phyloP scores from a whole-genome alignment of 306 rosid genomes.

The Lathyrus oleraceus region DNA sequence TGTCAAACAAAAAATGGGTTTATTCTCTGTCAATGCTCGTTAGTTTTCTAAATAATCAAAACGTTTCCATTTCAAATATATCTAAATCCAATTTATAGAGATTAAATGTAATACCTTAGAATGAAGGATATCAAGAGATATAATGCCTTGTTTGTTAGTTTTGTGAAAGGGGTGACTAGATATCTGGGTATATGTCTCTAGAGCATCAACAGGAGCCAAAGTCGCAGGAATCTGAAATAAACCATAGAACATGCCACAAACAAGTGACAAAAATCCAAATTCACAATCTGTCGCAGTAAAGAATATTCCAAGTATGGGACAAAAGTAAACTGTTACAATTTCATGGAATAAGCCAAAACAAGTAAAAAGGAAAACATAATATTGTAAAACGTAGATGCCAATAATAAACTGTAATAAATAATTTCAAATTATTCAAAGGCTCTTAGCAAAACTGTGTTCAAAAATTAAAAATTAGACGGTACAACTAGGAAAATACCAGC shows the following conservation, averaged over 20 bases:
- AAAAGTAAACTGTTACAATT: background rate
- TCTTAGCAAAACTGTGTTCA: background rate
- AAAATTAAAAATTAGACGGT: background rate
- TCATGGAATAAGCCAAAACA: background rate
- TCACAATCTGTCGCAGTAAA: conserved; percentile 7
- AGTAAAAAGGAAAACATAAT: background rate
- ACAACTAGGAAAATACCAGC: conserved; percentile 8
- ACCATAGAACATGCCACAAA: conserved; percentile 10
- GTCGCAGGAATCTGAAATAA: conserved; percentile 73
- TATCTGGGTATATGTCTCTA: conserved; percentile 89
- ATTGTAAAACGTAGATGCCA: conserved; percentile 1
- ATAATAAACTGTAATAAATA: background rate
- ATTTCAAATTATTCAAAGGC: background rate
- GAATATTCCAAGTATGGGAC: background rate
- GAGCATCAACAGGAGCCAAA: conserved; percentile 76
- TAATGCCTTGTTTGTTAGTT: conserved; percentile 93
- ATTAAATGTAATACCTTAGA: conserved; percentile 57
- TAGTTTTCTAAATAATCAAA: background rate
- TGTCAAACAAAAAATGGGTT: conserved; percentile 37
- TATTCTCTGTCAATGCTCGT: conserved; percentile 9
- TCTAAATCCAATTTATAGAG: background rate
- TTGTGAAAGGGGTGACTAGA: conserved; percentile 97
- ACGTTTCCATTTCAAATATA: background rate
- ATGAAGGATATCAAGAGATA: conserved; percentile 70
- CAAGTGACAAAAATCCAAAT: conserved; percentile 14